Conservation (phyloP, 192 early-diverging fungal genomes). For the Dissophora ornata region DNA sequence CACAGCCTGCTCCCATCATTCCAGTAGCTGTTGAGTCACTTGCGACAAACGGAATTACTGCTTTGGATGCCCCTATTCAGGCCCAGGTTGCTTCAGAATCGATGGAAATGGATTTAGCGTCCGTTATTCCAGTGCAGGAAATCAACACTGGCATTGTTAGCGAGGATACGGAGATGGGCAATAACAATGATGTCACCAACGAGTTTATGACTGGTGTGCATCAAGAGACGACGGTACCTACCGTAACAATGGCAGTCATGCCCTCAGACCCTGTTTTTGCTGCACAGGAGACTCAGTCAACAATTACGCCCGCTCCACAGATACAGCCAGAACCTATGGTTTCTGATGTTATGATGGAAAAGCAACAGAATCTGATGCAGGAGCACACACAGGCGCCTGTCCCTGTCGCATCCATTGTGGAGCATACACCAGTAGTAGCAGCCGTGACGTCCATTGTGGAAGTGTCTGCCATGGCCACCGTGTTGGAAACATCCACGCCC, state of each 20-base stretch:
- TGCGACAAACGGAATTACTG: neutral
- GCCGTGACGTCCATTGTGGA: neutral
- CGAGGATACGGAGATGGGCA: constrained; percentile 12
- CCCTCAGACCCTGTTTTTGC: neutral
- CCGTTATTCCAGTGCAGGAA: neutral
- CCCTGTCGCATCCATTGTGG: no score
- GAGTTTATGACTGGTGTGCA: neutral
- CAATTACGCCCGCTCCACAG: neutral
- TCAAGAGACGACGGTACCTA: neutral
- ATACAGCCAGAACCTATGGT: neutral
- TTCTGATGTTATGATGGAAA: constrained; percentile 10
- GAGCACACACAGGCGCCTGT: neutral
- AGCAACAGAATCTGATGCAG: constrained; percentile 1
- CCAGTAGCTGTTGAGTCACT: neutral
- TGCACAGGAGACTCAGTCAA: neutral
- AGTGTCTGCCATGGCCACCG: neutral
- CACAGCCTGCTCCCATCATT: neutral
- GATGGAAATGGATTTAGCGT: constrained; percentile 13
- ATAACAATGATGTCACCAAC: neutral
- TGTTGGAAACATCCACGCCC: neutral
- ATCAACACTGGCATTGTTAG: neutral
- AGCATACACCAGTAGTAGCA: constrained; percentile 2
- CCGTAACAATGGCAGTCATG: neutral
- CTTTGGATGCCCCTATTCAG: neutral
- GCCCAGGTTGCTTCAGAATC: neutral